phyloP scores from a whole-genome alignment of 2,329 filamentous ascomycete species.

The Beauveria varroae region DNA sequence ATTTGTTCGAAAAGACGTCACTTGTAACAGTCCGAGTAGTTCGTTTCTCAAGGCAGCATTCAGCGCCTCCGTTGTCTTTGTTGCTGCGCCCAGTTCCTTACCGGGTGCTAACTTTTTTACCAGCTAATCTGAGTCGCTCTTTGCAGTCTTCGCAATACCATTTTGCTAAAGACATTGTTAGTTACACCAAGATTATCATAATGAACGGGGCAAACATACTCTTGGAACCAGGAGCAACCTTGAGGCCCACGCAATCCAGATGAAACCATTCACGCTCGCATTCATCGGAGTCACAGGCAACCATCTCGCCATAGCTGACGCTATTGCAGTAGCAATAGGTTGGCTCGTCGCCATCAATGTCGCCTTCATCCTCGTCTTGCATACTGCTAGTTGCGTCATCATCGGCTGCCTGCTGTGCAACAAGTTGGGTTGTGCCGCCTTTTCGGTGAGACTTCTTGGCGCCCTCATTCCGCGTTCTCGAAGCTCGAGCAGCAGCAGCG shows the following conservation, averaged over 20 bases:
- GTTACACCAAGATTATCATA: conserved; percentile 9
- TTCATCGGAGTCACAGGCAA: conserved; percentile 67
- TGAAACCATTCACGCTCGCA: conserved; percentile 80
- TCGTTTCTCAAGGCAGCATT: neutral
- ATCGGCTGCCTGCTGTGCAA: conserved; percentile 25
- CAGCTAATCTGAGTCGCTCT: conserved; percentile 50
- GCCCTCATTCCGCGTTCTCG: conserved; percentile 36
- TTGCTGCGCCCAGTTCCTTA: conserved; percentile 19
- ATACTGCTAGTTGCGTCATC: conserved; percentile 37
- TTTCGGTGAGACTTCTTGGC: conserved; percentile 53
- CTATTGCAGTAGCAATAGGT: conserved; percentile 75
- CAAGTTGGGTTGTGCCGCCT: conserved; percentile 26
- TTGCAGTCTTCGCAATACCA: conserved; percentile 80
- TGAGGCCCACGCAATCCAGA: conserved; percentile 71
- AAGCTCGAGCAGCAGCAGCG: conserved; percentile 44
- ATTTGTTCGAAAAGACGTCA: conserved; percentile 2
- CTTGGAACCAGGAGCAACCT: conserved; percentile 68
- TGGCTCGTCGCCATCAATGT: conserved; percentile 63
- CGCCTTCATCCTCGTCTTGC: conserved; percentile 39
- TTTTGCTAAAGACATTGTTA: conserved; percentile 49
- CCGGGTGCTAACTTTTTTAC: conserved; percentile 44
- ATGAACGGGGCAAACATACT: conserved; percentile 42
- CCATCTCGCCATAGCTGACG: conserved; percentile 78
- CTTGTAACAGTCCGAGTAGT: conserved; percentile 3
- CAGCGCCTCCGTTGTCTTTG: neutral